phyloP scores from a whole-genome alignment of 345 rosid genomes.

The Salix koriyanagi region DNA sequence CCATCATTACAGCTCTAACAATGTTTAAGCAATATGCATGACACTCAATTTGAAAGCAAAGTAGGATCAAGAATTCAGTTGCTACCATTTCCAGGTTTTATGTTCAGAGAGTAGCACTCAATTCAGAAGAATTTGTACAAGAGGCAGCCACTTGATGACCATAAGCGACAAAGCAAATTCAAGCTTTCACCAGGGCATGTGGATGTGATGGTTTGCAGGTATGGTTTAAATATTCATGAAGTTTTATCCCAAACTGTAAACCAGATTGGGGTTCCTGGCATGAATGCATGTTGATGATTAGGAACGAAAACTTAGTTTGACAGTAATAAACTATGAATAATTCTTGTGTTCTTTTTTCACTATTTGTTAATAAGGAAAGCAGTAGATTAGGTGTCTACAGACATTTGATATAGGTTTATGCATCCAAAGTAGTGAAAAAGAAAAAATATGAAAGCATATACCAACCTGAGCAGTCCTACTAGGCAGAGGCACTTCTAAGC shows the following conservation, averaged over 20 bases:
- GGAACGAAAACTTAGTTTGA: too few species aligned
- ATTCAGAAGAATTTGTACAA: background rate
- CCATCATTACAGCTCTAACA: background rate
- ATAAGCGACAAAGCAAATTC: background rate
- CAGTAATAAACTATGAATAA: too few species aligned
- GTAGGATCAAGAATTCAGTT: background rate
- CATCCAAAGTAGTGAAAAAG: background rate
- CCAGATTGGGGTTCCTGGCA: too few species aligned
- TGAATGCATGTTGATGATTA: too few species aligned
- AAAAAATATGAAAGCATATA: conserved; percentile 12
- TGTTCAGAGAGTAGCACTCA: background rate
- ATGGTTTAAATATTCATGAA: too few species aligned
- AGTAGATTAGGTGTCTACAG: background rate
- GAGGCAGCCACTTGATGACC: background rate
- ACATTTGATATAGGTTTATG: background rate
- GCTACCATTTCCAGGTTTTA: background rate
- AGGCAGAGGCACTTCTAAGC: conserved; percentile 76
- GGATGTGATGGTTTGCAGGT: too few species aligned
- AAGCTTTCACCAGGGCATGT: background rate
- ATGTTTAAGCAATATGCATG: background rate
- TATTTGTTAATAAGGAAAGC: too few species aligned
- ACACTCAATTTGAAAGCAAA: background rate
- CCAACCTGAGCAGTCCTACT: conserved; percentile 90
- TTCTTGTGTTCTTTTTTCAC: too few species aligned
- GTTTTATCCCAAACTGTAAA: too few species aligned